These are phyloP conservation scores for Phragmites australis DNA, from an alignment of 176 grass and related monocot genomes.

Conservation along the genomic window DNA sequence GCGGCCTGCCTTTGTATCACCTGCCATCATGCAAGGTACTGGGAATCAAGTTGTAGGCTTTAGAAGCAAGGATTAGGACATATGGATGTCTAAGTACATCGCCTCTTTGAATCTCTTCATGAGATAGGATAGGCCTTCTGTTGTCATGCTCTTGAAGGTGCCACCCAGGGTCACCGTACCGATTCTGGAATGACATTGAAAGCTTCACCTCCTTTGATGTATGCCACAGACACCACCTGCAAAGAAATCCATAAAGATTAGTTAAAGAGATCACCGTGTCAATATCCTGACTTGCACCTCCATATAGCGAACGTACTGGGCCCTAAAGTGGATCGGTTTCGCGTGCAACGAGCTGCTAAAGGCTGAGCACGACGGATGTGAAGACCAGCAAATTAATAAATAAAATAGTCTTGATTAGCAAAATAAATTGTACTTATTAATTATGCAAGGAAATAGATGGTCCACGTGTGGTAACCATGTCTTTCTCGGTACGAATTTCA, in stretches of 20 bases:
- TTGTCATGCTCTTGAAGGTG: conserved; percentile 69
- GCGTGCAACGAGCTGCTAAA: conserved; percentile 67
- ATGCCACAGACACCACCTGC: conserved; percentile 66
- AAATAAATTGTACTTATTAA: too few species aligned
- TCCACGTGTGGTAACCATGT: too few species aligned
- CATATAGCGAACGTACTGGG: conserved; percentile 35
- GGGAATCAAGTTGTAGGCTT: too few species aligned
- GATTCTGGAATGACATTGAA: conserved; percentile 68
- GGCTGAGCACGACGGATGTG: conserved; percentile 54
- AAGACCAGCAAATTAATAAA: too few species aligned
- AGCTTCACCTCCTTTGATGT: conserved; percentile 61
- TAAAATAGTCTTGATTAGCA: too few species aligned
- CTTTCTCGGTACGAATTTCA: too few species aligned
- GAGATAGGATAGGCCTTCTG: conserved; percentile 51
- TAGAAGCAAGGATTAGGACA: too few species aligned
- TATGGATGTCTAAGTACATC: not conserved
- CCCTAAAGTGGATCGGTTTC: conserved; percentile 64
- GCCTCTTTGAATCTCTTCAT: conserved; percentile 64
- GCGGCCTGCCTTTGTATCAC: conserved; percentile 56
- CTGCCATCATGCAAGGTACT: too few species aligned
- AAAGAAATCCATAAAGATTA: not conserved
- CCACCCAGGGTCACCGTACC: conserved; percentile 60
- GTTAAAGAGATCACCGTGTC: not conserved
- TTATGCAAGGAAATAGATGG: too few species aligned
- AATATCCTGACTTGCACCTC: not conserved